Evolutionary conservation across 495 filamentous ascomycete species (phyloP).

Genomic region (Aspergillus nanangensis): DNA sequence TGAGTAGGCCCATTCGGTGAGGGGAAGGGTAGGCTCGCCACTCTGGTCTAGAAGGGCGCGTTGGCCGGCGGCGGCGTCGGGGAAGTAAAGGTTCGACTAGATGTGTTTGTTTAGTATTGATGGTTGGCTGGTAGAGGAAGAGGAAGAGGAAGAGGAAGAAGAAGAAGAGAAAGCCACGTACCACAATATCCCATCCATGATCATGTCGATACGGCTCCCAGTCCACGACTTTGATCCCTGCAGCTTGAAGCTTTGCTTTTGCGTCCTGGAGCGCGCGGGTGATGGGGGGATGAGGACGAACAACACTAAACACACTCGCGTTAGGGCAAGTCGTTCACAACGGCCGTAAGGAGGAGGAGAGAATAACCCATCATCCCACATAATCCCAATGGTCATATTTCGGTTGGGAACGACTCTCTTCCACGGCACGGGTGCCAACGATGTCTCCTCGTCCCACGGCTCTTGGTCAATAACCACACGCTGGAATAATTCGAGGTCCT

Average conservation of each 20-base stretch:
- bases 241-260: constrained; percentile 45
- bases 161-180: constrained; percentile 11
- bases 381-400: constrained; percentile 59
- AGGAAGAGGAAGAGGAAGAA: background rate
- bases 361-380: constrained; percentile 64
- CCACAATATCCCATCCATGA: constrained; percentile 56
- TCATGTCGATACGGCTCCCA: constrained; percentile 63
- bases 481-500: constrained; percentile 63
- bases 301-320: constrained; percentile 5
- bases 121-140: background rate
- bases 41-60: constrained; percentile 39
- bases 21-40: constrained; percentile 53
- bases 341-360: background rate
- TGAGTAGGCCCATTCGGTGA: constrained; percentile 53
- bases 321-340: background rate
- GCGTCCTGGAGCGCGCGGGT: constrained; percentile 53
- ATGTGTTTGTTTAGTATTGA: constrained; percentile 2
- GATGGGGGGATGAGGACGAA: constrained; percentile 66
- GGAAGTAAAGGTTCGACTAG: constrained; percentile 52
- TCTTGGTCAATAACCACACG: constrained; percentile 51
- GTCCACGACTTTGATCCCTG: constrained; percentile 55
- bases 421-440: constrained; percentile 58
- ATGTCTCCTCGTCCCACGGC: constrained; percentile 60
- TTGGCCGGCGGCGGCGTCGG: constrained; percentile 47
- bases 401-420: constrained; percentile 30